These are phyloP conservation scores for Scutellaria barbata DNA, from an alignment of 257 asterid genomes.

Conservation along the genomic window DNA sequence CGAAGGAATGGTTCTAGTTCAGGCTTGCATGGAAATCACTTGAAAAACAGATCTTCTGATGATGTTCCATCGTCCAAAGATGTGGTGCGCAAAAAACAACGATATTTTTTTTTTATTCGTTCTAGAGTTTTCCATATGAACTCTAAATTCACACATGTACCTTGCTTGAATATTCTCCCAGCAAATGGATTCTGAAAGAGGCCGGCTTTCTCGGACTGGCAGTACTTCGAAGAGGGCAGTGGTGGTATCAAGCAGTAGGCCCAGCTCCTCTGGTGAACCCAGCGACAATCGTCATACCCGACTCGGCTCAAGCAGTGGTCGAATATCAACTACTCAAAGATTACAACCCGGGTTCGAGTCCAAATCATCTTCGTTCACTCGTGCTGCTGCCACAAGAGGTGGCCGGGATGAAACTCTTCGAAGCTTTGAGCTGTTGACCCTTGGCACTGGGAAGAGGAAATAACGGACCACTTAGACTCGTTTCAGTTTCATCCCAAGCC, in stretches of 20 bases:
- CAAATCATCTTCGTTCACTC: conserved; percentile 72
- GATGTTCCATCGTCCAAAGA: conserved; percentile 66
- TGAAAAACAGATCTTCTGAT: conserved; percentile 63
- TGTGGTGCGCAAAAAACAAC: conserved; percentile 51
- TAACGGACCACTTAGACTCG: conserved; percentile 14
- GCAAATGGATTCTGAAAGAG: conserved; percentile 72
- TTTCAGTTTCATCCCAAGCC: not conserved
- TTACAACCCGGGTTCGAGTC: conserved; percentile 77
- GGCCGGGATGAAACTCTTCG: conserved; percentile 72
- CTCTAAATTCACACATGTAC: not conserved
- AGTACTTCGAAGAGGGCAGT: conserved; percentile 74
- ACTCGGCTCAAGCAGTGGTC: conserved; percentile 65
- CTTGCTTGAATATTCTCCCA: conserved; percentile 37
- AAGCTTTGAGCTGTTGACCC: conserved; percentile 77
- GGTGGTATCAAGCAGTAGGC: conserved; percentile 63
- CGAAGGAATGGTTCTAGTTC: conserved; percentile 62
- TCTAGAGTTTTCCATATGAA: not conserved
- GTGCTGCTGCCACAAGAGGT: conserved; percentile 60
- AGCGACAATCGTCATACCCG: conserved; percentile 58
- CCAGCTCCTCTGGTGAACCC: conserved; percentile 80
- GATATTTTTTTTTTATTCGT: not conserved
- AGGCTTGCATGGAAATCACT: conserved; percentile 64
- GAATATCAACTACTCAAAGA: conserved; percentile 67
- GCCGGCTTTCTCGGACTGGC: conserved; percentile 62
- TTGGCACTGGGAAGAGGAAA: conserved; percentile 77